phyloP scores from a whole-genome alignment of 2,329 filamentous ascomycete species.

The Xylariaceae sp. region DNA sequence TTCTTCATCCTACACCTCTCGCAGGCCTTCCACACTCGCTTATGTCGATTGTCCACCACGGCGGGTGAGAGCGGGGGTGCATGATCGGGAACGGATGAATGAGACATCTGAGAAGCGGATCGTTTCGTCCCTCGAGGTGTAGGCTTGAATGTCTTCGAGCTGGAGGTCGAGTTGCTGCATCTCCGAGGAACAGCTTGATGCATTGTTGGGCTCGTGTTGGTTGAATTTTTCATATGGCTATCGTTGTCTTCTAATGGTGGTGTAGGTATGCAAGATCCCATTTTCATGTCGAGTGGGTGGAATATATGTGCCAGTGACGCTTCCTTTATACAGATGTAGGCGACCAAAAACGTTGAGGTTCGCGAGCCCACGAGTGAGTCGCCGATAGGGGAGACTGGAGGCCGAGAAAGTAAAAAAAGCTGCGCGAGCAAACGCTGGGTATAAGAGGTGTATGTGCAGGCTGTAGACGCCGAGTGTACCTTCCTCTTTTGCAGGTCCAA shows the following conservation, averaged over 20 bases:
- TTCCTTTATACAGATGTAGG: too few relatives aligned
- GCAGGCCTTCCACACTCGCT: slow-evolving; percentile 63
- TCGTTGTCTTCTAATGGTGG: slow-evolving; percentile 41
- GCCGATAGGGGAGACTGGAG: too few relatives aligned
- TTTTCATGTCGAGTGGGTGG: slow-evolving; percentile 28
- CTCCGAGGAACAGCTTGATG: slow-evolving; percentile 1
- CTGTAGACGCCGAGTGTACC: too few relatives aligned
- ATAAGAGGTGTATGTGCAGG: too few relatives aligned
- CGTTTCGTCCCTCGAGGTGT: slow-evolving; percentile 49
- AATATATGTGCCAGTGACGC: too few relatives aligned
- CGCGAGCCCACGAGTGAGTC: too few relatives aligned
- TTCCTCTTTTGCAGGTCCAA: too few relatives aligned
- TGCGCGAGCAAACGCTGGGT: too few relatives aligned
- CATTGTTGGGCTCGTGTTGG: slow-evolving; percentile 23
- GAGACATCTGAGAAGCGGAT: slow-evolving; percentile 38
- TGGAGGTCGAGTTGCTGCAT: slow-evolving; percentile 31
- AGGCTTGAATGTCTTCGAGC: slow-evolving; percentile 45
- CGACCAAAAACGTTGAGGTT: too few relatives aligned
- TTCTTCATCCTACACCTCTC: slow-evolving; percentile 65
- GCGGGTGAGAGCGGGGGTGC: slow-evolving; percentile 35
- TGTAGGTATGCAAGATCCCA: slow-evolving; percentile 49
- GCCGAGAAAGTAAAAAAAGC: too few relatives aligned
- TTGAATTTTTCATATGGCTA: background rate
- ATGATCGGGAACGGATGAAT: slow-evolving; percentile 36
- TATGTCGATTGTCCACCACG: slow-evolving; percentile 51